Evolutionary conservation across 2,329 filamentous ascomycete genomes (phyloP).

Genomic region (Calonectria crousiana): DNA sequence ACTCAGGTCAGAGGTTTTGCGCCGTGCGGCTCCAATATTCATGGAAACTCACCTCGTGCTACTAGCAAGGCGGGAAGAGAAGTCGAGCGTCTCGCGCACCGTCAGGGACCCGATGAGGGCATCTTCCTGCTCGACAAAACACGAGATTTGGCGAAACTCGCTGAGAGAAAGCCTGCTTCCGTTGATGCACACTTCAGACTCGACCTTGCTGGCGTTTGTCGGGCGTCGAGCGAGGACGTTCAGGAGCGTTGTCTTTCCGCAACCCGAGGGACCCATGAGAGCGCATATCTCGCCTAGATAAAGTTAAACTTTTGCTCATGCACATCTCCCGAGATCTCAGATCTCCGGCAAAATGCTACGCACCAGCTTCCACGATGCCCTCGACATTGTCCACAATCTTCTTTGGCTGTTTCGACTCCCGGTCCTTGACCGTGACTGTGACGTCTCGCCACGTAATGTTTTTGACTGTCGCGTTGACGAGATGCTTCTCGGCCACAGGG

Average conservation of each 20-base stretch:
- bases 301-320: neutral
- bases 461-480: constrained; percentile 73
- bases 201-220: constrained; percentile 55
- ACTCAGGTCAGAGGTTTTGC: neutral
- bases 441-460: constrained; percentile 76
- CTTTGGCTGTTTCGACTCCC: constrained; percentile 71
- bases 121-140: constrained; percentile 91
- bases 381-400: constrained; percentile 73
- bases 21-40: no score
- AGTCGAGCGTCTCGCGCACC: constrained; percentile 82
- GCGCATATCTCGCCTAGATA: constrained; percentile 76
- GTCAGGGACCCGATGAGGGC: constrained; percentile 85
- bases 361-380: constrained; percentile 74
- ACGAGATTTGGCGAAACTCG: constrained; percentile 74
- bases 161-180: constrained; percentile 64
- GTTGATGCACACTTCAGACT: constrained; percentile 68
- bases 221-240: constrained; percentile 77
- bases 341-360: constrained; percentile 16
- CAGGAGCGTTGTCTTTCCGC: constrained; percentile 86
- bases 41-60: constrained; percentile 60
- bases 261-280: constrained; percentile 81
- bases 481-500: constrained; percentile 57
- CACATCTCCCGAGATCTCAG: neutral
- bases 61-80: constrained; percentile 78
- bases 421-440: constrained; percentile 79